Evolutionary conservation across 2,329 filamentous ascomycete genomes (phyloP).

Genomic region (Camillea tinctor): DNA sequence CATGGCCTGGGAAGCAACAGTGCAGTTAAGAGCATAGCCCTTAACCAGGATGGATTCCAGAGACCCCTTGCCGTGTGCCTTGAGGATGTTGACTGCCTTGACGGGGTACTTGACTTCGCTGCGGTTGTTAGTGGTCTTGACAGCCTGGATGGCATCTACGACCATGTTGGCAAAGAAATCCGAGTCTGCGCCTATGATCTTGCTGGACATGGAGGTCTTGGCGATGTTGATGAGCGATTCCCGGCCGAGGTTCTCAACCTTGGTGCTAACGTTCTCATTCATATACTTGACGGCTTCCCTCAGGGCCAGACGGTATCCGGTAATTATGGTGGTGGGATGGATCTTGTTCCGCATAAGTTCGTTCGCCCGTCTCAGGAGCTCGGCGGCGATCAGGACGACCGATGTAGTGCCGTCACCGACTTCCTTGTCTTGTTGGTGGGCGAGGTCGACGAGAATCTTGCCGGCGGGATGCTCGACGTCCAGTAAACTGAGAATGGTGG

Average conservation of each 20-base stretch:
- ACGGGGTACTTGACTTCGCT: conserved; percentile 95
- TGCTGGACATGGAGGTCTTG: conserved; percentile 98
- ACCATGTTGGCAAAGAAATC: conserved; percentile 98
- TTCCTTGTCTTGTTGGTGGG: conserved; percentile 98
- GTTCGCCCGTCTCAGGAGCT: conserved; percentile 89
- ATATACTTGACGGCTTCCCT: conserved; percentile 98
- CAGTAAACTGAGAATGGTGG: conserved; percentile 90
- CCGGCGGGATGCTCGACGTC: conserved; percentile 97
- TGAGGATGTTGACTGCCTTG: conserved; percentile 98
- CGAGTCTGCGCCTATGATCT: conserved; percentile 93
- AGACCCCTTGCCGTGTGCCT: conserved; percentile 92
- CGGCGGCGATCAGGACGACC: conserved; percentile 93
- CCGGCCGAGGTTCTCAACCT: conserved; percentile 86
- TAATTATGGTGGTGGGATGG: conserved; percentile 99
- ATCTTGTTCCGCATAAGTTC: conserved; percentile 99
- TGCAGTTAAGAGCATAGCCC: conserved; percentile 98
- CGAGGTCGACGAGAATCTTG: conserved; percentile 96
- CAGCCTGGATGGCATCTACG: conserved; percentile 91
- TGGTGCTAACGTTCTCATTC: conserved; percentile 96
- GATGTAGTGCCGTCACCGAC: conserved; percentile 98
- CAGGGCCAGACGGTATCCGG: conserved; percentile 91
- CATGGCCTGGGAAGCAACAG: conserved; percentile 97
- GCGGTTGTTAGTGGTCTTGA: conserved; percentile 89
- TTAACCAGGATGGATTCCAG: conserved; percentile 88
- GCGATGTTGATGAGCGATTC: conserved; percentile 93